Conservation (phyloP, 768 basidiomycete genomes). For the Gloeopeniophorella convolvens region DNA sequence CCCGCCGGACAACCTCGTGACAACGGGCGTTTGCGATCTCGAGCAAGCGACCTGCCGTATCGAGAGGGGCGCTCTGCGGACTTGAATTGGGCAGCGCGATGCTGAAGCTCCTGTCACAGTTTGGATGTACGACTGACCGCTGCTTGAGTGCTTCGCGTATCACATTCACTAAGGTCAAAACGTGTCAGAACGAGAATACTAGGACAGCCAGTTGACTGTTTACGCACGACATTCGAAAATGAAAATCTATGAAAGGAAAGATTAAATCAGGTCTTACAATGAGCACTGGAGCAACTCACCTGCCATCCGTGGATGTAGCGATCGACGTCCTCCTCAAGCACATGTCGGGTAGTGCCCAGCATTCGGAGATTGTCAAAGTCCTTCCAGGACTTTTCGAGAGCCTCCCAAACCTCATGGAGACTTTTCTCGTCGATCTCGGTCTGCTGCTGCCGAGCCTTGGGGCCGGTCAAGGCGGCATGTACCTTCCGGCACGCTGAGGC, state of each 20-base stretch:
- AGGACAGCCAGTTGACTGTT: conserved; percentile 11
- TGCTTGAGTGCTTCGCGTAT: conserved; percentile 79
- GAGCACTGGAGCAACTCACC: conserved; percentile 36
- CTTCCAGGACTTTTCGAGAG: conserved; percentile 75
- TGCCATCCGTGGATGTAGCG: conserved; percentile 83
- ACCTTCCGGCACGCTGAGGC: conserved; percentile 73
- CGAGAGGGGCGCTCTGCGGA: conserved; percentile 23
- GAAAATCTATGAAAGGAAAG: conserved; percentile 51
- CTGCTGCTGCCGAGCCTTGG: conserved; percentile 59
- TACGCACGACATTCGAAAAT: conserved; percentile 83
- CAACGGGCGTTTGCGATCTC: conserved; percentile 40
- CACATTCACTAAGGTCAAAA: conserved; percentile 57
- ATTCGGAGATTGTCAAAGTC: conserved; percentile 66
- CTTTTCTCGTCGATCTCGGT: conserved; percentile 51
- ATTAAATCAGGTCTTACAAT: conserved; percentile 14
- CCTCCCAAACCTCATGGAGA: conserved; percentile 79
- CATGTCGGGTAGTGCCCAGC: conserved; percentile 32
- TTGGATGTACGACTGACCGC: conserved; percentile 33
- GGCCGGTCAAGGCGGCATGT: conserved; percentile 72
- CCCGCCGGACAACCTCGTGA: conserved; percentile 37
- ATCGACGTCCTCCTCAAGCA: conserved; percentile 48
- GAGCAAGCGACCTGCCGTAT: conserved; percentile 33
- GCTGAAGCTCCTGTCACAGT: conserved; percentile 12
- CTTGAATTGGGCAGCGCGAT: conserved; percentile 19
- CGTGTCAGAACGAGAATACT: conserved; percentile 1